Evolutionary conservation across 805 yeast species (phyloP).

Genomic region (Candida insectalens): DNA sequence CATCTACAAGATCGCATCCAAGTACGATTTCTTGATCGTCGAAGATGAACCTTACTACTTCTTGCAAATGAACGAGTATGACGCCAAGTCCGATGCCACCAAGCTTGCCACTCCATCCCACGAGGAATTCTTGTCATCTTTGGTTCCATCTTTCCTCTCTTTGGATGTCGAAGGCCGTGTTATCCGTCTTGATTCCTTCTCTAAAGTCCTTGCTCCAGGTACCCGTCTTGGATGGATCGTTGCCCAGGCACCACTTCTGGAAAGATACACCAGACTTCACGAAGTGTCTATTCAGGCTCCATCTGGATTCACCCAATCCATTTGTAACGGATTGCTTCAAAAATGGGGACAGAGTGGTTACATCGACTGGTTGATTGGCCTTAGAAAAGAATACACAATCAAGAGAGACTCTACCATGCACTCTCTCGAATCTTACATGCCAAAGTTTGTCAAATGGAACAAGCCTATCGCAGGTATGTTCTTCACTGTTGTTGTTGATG

Average conservation of each 20-base stretch:
- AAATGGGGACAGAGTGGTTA: slow-evolving; percentile 90
- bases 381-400: slow-evolving; percentile 73
- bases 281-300: slow-evolving; percentile 79
- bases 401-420: slow-evolving; percentile 86
- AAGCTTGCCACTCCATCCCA: slow-evolving; percentile 30
- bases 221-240: slow-evolving; percentile 83
- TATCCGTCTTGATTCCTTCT: slow-evolving; percentile 78
- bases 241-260: slow-evolving; percentile 55
- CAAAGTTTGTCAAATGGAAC: slow-evolving; percentile 30
- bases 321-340: slow-evolving; percentile 59
- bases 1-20: slow-evolving; percentile 69
- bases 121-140: slow-evolving; percentile 53
- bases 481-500: slow-evolving; percentile 65
- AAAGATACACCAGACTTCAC: slow-evolving; percentile 59
- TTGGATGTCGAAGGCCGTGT: slow-evolving; percentile 85
- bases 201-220: slow-evolving; percentile 91
- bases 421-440: slow-evolving; percentile 53
- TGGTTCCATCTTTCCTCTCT: slow-evolving; percentile 69
- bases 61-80: slow-evolving; percentile 82
- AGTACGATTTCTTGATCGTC: slow-evolving; percentile 76
- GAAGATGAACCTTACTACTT: slow-evolving; percentile 99
- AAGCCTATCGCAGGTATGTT: slow-evolving; percentile 87
- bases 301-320: slow-evolving; percentile 69
- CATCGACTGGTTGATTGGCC: slow-evolving; percentile 78
- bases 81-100: slow-evolving; percentile 30